Percentiles rank a stretch among this genome's conserved stretches.
Evolutionary conservation across 139 green algal species (phyloP).

Genomic region (Coccomyxa sp.): DNA sequence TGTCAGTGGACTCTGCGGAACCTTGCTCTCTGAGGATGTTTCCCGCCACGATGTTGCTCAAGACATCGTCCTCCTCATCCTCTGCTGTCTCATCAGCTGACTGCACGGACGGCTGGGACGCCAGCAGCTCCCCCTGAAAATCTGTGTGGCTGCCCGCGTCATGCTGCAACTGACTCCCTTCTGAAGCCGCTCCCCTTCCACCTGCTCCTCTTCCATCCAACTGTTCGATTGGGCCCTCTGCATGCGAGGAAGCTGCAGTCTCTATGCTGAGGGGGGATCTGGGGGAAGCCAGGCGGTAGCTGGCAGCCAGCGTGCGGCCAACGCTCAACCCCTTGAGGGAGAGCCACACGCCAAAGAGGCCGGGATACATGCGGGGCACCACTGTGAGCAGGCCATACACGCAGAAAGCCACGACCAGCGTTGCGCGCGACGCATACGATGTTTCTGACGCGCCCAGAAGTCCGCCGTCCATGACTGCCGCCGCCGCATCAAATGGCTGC

Average conservation of each 20-base stretch:
- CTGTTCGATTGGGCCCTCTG: too few relatives aligned
- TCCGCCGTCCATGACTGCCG: conserved; percentile 17
- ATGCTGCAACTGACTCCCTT: too few relatives aligned
- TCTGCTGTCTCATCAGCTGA: too few relatives aligned
- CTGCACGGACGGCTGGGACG: too few relatives aligned
- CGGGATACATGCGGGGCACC: background rate
- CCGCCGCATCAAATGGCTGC: conserved; percentile 24
- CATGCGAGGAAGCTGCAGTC: background rate
- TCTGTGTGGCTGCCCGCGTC: too few relatives aligned
- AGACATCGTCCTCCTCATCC: too few relatives aligned
- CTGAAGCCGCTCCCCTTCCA: too few relatives aligned
- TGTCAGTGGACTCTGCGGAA: too few relatives aligned
- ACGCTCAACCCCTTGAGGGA: conserved; percentile 6
- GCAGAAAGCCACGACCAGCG: background rate
- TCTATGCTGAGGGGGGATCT: background rate
- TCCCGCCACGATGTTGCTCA: too few relatives aligned
- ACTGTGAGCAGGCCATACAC: background rate
- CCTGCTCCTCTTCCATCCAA: too few relatives aligned
- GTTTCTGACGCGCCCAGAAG: conserved; percentile 22
- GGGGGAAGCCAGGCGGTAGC: background rate
- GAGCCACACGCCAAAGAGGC: conserved; percentile 7
- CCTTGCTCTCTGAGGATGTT: too few relatives aligned
- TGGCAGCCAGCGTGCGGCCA: background rate
- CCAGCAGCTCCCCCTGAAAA: too few relatives aligned
- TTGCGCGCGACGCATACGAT: conserved; percentile 1